Base-by-base conservation (phyloP, 768 basidiomycete genomes). In the Leccinum obscurum region DNA sequence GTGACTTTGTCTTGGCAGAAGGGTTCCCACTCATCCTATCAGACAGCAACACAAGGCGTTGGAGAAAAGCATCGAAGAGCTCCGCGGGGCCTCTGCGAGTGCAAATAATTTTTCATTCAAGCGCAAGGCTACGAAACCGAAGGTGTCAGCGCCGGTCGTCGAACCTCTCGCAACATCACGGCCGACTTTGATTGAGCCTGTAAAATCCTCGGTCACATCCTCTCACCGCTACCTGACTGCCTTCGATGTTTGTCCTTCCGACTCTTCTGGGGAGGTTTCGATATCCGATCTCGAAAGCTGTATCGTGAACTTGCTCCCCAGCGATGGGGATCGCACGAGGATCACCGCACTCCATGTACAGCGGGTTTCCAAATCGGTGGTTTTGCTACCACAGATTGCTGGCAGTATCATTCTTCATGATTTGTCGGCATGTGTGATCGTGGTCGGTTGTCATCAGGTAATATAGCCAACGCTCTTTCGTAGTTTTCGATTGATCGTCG, bases 391-490 rank as follows among this genome's bases (percentile, higher is more conserved):
- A 0, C 65, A 68, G 11, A 77, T 92, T 22, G 68, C 81, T 7
- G 91, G 93, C 1, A 95, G 92, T 66, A 83, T 88, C 9, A 76
- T 95, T 56, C 71, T 95, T 1, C 84, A 91, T 64, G 81, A 87
- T 61, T 64, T 93, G 32, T 72, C 75, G 20, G 71, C 79, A 17
- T 93, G 89, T 64, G 74, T 86, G 4, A 70, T 95, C n/a, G 83
- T 84, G 11, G 75, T 90, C 4, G 87, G 85, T 2, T 90, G 89
- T 65, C 93, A 92, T 68, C 94, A 96, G 82, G 94, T 93, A 67
- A 41, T 10, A 17, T 24, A 7, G 50, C 62, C 11, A 28, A 13
- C 46, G 35, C 6, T 17, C 34, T 0, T 26, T 49, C 5, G 34
- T 10, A 11, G 11, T 10, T 20, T 32, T 4, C 0, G 20, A 26